These are phyloP conservation scores for Allantophomopsis cytisporea DNA, from an alignment of 2,329 filamentous ascomycete species.

Conservation along the genomic window DNA sequence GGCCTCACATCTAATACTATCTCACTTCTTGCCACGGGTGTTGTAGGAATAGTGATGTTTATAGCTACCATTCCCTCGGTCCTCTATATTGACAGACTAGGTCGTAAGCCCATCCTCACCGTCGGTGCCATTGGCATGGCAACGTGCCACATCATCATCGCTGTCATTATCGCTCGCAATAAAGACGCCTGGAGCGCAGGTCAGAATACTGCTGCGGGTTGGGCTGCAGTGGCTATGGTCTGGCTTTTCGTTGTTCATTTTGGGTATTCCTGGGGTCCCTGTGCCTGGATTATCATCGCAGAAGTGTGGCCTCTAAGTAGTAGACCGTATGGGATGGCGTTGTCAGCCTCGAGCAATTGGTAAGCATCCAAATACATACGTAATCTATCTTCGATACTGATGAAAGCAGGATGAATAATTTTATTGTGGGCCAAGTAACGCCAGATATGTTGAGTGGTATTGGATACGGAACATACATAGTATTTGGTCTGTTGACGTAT, in stretches of 20 bases:
- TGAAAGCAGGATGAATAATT: conserved; percentile 32
- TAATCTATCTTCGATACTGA: background rate
- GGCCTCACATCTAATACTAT: conserved; percentile 29
- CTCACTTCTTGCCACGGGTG: conserved; percentile 54
- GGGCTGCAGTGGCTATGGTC: conserved; percentile 53
- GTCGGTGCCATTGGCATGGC: conserved; percentile 55
- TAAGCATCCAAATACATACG: background rate
- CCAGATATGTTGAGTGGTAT: conserved; percentile 53
- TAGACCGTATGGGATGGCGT: conserved; percentile 55
- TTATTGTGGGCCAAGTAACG: conserved; percentile 54
- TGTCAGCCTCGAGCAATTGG: conserved; percentile 54
- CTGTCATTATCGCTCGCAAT: conserved; percentile 52
- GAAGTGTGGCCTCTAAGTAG: conserved; percentile 64
- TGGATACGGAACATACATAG: conserved; percentile 57
- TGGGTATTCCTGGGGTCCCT: conserved; percentile 64
- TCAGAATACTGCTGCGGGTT: conserved; percentile 46
- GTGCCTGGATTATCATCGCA: conserved; percentile 60
- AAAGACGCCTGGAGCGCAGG: conserved; percentile 35
- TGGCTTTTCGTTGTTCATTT: conserved; percentile 68
- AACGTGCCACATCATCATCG: conserved; percentile 55
- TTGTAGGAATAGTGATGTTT: conserved; percentile 60
- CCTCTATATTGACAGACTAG: conserved; percentile 49
- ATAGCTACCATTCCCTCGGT: conserved; percentile 53
- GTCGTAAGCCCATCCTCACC: conserved; percentile 47
- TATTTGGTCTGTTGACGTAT: conserved; percentile 53